Base-by-base conservation (phyloP, 106 monocot genomes). In the Dendrobium huoshanense region DNA sequence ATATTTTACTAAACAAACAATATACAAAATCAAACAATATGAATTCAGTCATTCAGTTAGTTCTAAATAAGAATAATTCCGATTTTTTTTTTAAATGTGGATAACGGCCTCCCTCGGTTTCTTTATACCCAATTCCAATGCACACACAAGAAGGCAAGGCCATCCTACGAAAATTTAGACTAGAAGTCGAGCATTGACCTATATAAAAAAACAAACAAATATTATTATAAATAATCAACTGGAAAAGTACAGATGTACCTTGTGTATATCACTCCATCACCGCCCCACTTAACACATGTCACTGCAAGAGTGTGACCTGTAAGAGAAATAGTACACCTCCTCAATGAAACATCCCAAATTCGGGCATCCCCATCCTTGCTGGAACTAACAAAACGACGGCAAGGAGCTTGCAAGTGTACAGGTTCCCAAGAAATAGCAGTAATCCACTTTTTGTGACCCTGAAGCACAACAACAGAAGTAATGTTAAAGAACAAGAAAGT, bases 391-490 rank as follows among this genome's bases (percentile, higher is more conserved):
- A 98, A 94, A 83, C 97, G 94, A 22, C 91, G 88, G 77, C 88
- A 91, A 18, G 97, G 97, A 87, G 94, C 87, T 86, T 89, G 85
- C 86, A 98, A 79, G 77, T 98, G 97, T 48, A 91, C 87, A 74
- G 97, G 97, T 74, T 98, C 97, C 97, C 97, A 98, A 74, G 97
- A 90, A 81, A 98, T 85, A 81, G 86, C 91, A 85, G 97, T 98
- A 81, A 98, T 98, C 94, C 94, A 98, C 73, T 98, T 98, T 75
- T 94, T 94, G 84, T 98, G 97, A 13, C 97, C 97, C 94, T 96
- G 79, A 77, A 9, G 55, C 49, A 29, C 19, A 41, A 82, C 17
- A 44, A 79, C 67, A 78, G 31, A 4, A 74, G 20, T 44, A 43
- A 1, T 44, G 19, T 74, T n/a, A 5, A 19, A 42, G 20, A 74